phyloP scores from a whole-genome alignment of 805 yeast genomes.

The Saccharomycopsis javanensis region DNA sequence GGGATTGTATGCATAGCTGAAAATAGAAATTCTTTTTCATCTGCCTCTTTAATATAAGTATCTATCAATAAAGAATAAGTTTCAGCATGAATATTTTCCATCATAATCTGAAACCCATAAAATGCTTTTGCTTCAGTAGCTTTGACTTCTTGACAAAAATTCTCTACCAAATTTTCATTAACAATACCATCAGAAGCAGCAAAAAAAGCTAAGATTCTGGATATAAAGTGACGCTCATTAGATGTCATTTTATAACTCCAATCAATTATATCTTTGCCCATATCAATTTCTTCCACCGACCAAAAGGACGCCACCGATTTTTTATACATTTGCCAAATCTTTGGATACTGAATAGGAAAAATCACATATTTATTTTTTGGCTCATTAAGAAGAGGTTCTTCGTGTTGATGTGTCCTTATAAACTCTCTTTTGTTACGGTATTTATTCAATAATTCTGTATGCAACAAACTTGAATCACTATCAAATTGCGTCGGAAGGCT shows the following conservation, averaged over 20 bases:
- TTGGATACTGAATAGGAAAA: constrained; percentile 94
- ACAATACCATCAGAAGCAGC: constrained; percentile 99
- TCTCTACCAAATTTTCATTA: constrained; percentile 93
- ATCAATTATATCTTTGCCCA: constrained; percentile 82
- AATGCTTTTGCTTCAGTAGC: constrained; percentile 96
- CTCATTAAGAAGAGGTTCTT: constrained; percentile 80
- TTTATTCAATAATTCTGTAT: constrained; percentile 43
- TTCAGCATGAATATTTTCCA: constrained; percentile 98
- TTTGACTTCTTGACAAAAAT: constrained; percentile 94
- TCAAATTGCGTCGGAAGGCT: not conserved
- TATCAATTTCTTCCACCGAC: constrained; percentile 98
- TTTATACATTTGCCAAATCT: constrained; percentile 97
- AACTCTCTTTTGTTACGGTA: constrained; percentile 63
- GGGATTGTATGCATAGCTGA: constrained; percentile 96
- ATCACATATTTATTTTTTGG: constrained; percentile 83
- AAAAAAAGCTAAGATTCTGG: constrained; percentile 91
- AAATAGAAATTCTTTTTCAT: constrained; percentile 80
- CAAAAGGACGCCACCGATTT: constrained; percentile 99
- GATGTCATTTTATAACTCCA: constrained; percentile 86
- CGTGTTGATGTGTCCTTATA: constrained; percentile 65
- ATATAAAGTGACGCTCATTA: constrained; percentile 84
- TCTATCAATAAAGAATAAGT: constrained; percentile 92
- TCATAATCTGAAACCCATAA: constrained; percentile 99
- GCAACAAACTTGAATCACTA: constrained; percentile 23
- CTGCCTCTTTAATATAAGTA: constrained; percentile 89